phyloP scores from a whole-genome alignment of 345 rosid genomes.

The Carallia pectinifolia region DNA sequence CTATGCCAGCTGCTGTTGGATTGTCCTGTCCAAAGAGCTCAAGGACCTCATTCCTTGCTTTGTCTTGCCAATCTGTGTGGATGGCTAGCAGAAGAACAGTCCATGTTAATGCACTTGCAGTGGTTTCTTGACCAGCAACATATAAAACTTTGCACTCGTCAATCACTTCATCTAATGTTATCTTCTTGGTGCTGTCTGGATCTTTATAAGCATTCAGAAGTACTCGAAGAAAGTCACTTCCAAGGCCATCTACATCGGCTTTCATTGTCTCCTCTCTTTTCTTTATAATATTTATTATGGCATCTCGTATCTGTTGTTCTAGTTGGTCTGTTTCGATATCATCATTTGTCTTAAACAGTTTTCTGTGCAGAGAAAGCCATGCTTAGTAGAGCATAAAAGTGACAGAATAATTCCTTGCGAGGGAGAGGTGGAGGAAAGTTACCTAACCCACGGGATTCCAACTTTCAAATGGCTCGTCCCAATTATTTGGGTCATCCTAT shows the following conservation, averaged over 20 bases:
- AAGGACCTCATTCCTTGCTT: slow-evolving; percentile 19
- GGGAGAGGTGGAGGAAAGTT: neutral
- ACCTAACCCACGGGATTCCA: slow-evolving; percentile 1
- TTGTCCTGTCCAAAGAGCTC: slow-evolving; percentile 7
- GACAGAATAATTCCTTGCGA: too few relatives aligned
- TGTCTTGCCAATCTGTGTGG: slow-evolving; percentile 21
- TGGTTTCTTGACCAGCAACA: slow-evolving; percentile 27
- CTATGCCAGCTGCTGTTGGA: slow-evolving; percentile 9
- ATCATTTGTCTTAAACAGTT: slow-evolving; percentile 7
- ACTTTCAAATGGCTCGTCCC: neutral
- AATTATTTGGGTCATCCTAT: neutral
- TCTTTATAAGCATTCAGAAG: slow-evolving; percentile 14
- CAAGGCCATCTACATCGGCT: neutral
- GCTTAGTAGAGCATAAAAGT: neutral
- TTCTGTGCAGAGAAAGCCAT: neutral
- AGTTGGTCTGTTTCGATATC: slow-evolving; percentile 18
- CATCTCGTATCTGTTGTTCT: slow-evolving; percentile 5
- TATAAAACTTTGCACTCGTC: slow-evolving; percentile 22
- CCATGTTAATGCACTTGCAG: slow-evolving; percentile 18
- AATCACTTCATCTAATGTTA: slow-evolving; percentile 20
- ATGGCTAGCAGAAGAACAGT: slow-evolving; percentile 18
- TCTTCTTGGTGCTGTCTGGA: neutral
- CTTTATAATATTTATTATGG: slow-evolving; percentile 14
- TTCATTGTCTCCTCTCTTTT: slow-evolving; percentile 12
- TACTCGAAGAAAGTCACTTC: slow-evolving; percentile 23